Base-by-base conservation (phyloP, 352 stramenopile species). In the Globisporangium radiosum region DNA sequence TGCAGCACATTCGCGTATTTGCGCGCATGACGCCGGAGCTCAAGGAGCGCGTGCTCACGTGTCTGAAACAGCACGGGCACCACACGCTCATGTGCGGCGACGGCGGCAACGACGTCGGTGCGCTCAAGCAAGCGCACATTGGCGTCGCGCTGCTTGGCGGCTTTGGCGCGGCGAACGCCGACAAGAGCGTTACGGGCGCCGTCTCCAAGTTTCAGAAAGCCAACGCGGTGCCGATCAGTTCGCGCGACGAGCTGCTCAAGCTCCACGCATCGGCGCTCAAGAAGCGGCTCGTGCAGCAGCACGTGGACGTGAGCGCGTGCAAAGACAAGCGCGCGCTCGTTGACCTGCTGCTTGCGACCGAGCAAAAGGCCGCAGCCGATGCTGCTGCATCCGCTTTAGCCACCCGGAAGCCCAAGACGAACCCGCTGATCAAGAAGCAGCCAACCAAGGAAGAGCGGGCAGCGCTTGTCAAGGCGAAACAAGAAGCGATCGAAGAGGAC, bases 81-180 rank as follows among this genome's bases (percentile, higher is more conserved):
- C 78, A 91, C 56, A 98, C 94, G 33, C 78, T 99, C 15, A 99
- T 99, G 96, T 99, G 97, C 56, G 97, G 97, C 58, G 97, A 99
- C 63, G 97, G 97, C 56, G 97, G 90, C 13, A 99, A 99, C 69
- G 97, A 99, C 75, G 92, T 99, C 6, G 95, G 95, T 53, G 94
- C 94, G 3, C 70, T 98, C 39, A 98, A 98, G 70, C 92, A 98
- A 63, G 86, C 86, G 36, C 81, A 96, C 57, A 87, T 96, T 72
- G 87, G 87, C 55, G 85, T 95, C 8, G 85, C 85, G 13, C 48
- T 95, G 36, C 66, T 95, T 7, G 82, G 81, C 43, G 85, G 85
- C 42, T 94, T 94, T 51, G 85, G 85, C 43, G 92, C 83, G 15
- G 85, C 85, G 3, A 94, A 94, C 64, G 85, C 84, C 0, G 85